Percentiles rank a stretch among this genome's conserved stretches.
Conservation (phyloP, 2,329 filamentous ascomycete genomes). For the Pseudofabraea citricarpa region DNA sequence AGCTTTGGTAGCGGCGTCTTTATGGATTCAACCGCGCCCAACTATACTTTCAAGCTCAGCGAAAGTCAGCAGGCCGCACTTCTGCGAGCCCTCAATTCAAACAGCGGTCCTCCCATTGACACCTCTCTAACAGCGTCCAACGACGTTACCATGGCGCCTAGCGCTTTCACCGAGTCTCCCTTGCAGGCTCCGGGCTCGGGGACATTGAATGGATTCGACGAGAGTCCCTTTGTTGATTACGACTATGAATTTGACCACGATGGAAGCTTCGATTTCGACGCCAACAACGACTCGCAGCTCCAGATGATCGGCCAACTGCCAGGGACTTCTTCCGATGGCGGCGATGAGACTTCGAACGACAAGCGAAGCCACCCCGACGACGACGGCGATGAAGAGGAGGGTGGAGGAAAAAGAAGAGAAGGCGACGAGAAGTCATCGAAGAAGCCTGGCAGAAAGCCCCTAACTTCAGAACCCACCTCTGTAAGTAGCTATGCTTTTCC, state of each 20-base stretch:
- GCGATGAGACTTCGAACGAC: constrained; percentile 48
- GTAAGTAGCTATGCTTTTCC: constrained; percentile 71
- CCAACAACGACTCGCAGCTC: constrained; percentile 47
- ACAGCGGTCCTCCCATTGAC: constrained; percentile 31
- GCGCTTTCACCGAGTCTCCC: constrained; percentile 45
- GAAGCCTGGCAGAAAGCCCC: constrained; percentile 93
- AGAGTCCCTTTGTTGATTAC: constrained; percentile 81
- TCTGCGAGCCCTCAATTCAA: constrained; percentile 71
- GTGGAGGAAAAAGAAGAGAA: constrained; percentile 73
- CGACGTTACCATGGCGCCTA: constrained; percentile 42
- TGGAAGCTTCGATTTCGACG: constrained; percentile 61
- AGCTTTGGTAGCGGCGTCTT: too few species aligned
- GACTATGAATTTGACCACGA: constrained; percentile 73
- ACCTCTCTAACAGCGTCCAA: constrained; percentile 25
- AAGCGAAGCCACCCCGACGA: constrained; percentile 72
- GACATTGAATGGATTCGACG: constrained; percentile 51
- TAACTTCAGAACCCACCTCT: constrained; percentile 92
- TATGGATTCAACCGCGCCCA: not conserved
- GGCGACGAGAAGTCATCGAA: constrained; percentile 77
- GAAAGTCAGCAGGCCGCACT: constrained; percentile 67
- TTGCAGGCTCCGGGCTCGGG: constrained; percentile 37
- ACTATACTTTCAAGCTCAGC: not conserved
- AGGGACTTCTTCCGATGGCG: constrained; percentile 36
- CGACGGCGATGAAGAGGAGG: constrained; percentile 58
- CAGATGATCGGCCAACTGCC: constrained; percentile 76